Percentiles rank a stretch among this genome's conserved stretches.
Conservation (phyloP, 2,329 filamentous ascomycete species). For the Didymella segeticola region DNA sequence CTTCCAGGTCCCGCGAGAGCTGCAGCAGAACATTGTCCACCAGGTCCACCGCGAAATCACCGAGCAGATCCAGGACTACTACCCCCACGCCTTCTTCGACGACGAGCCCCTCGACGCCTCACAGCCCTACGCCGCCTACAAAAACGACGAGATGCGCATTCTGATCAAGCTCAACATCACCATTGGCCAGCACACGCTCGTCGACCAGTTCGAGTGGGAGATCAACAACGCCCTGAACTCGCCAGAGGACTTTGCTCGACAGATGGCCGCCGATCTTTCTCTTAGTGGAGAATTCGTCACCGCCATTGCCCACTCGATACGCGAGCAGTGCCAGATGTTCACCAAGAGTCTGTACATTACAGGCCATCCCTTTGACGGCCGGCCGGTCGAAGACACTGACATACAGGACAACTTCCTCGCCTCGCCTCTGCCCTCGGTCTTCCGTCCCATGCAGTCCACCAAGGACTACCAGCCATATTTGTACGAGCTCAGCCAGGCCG, state of each 20-base stretch:
- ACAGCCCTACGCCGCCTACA: conserved; percentile 90
- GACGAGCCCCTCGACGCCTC: conserved; percentile 91
- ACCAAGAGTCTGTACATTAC: conserved; percentile 91
- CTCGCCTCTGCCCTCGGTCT: conserved; percentile 80
- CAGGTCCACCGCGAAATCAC: conserved; percentile 78
- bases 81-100: conserved; percentile 87
- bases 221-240: conserved; percentile 95
- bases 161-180: conserved; percentile 97
- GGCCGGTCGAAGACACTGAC: conserved; percentile 90
- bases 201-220: conserved; percentile 99
- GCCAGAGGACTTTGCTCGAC: conserved; percentile 89
- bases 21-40: conserved; percentile 61
- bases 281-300: conserved; percentile 96
- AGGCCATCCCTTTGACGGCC: conserved; percentile 92
- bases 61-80: conserved; percentile 92
- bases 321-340: conserved; percentile 94
- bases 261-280: conserved; percentile 88
- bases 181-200: conserved; percentile 89
- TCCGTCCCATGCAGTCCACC: conserved; percentile 88
- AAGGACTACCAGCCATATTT: conserved; percentile 94
- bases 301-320: conserved; percentile 95
- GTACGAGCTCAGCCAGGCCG: conserved; percentile 90
- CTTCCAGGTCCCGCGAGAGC: conserved; percentile 74
- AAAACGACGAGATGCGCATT: conserved; percentile 98
- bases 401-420: conserved; percentile 84